These are phyloP conservation scores for Fagus sylvatica DNA, from an alignment of 306 rosid genomes.

Conservation along the genomic window DNA sequence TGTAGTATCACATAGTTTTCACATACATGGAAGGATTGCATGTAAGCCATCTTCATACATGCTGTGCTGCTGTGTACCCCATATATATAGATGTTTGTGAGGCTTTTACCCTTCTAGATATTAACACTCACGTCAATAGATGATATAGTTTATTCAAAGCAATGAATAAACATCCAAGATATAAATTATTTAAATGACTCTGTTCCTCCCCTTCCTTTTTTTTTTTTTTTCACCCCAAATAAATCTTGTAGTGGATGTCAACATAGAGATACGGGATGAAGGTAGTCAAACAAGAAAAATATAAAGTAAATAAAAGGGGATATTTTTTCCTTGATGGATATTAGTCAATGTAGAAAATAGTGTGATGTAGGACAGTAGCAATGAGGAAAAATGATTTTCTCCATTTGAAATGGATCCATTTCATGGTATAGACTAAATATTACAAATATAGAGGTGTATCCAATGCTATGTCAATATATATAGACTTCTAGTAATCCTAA, in stretches of 20 bases:
- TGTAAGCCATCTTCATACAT: not conserved
- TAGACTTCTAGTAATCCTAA: no score
- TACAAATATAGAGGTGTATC: no score
- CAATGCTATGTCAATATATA: no score
- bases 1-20: conserved; percentile 6
- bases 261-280: no score
- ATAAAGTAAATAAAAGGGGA: not conserved
- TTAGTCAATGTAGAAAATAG: not conserved
- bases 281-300: not conserved
- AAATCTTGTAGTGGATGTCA: not conserved
- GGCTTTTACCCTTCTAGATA: not conserved
- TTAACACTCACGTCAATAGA: not conserved
- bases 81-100: no score
- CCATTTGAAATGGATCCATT: no score
- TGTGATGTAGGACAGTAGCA: not conserved
- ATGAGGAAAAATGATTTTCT: no score
- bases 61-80: not conserved
- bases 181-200: no score
- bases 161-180: not conserved
- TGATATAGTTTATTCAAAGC: not conserved
- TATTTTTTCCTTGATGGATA: not conserved
- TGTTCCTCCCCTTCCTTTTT: no score
- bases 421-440: no score
- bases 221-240: not conserved
- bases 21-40: conserved; percentile 7